Conservation (phyloP, 177 flowering plant species). For the Vitis hybrid region DNA sequence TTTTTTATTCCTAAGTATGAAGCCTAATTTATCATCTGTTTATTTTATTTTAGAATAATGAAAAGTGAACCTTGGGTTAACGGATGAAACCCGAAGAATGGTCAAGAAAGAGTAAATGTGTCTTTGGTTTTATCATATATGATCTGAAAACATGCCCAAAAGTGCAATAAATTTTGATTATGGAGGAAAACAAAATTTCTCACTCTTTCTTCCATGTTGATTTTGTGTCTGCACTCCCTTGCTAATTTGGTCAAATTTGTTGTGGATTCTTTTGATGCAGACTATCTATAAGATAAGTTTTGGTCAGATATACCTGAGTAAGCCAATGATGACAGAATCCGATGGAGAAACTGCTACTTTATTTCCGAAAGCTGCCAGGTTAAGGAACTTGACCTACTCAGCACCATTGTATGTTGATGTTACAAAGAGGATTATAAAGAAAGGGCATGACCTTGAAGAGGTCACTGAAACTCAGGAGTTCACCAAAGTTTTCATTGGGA, state of each 20-base stretch:
- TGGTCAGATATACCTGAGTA: conserved; percentile 95
- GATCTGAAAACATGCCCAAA: no score
- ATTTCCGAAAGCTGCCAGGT: conserved; percentile 95
- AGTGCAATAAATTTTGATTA: no score
- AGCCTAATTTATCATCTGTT: no score
- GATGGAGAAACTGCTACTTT: conserved; percentile 97
- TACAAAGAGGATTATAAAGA: conserved; percentile 73
- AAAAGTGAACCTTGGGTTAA: no score
- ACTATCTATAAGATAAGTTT: conserved; percentile 88
- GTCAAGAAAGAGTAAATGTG: no score
- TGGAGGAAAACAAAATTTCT: no score
- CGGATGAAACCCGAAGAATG: no score
- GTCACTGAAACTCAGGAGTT: conserved; percentile 86
- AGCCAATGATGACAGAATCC: conserved; percentile 98
- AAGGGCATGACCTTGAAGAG: conserved; percentile 94
- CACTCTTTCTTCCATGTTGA: background rate
- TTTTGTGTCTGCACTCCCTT: background rate
- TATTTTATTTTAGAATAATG: no score
- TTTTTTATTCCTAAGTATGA: no score
- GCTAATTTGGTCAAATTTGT: background rate
- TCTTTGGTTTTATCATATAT: no score
- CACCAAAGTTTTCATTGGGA: conserved; percentile 89
- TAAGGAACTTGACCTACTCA: conserved; percentile 92
- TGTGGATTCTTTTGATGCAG: conserved; percentile 41
- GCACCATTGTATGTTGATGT: conserved; percentile 98